A percentile compares a stretch with the other conserved stretches of the same genome.
Conservation (phyloP, 306 rosid species). For the Prunus padus region DNA sequence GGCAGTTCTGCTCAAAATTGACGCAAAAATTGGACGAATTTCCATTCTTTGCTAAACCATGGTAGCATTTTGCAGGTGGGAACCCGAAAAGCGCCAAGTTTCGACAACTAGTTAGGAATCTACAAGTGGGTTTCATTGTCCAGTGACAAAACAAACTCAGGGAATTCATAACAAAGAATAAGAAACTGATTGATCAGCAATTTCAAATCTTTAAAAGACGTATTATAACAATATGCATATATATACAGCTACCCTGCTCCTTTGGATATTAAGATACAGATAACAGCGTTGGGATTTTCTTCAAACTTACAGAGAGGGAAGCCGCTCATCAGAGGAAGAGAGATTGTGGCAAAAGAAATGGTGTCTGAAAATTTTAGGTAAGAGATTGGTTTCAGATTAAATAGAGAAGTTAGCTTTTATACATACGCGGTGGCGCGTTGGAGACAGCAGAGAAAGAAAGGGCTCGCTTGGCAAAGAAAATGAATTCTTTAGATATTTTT, state of each 20-base stretch:
- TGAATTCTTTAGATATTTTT: not conserved
- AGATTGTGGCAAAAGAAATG: slow-evolving; percentile 1
- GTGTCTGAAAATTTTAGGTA: slow-evolving; percentile 3
- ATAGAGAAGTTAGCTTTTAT: not conserved
- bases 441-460: not conserved
- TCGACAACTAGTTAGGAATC: slow-evolving; percentile 45
- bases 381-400: not conserved
- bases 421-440: not conserved
- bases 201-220: not conserved
- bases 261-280: not conserved
- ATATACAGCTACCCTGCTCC: not conserved
- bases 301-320: slow-evolving; percentile 23
- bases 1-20: slow-evolving; percentile 32
- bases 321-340: slow-evolving; percentile 10
- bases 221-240: slow-evolving; percentile 9
- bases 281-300: slow-evolving; percentile 1
- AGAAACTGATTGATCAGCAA: slow-evolving; percentile 13
- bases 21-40: slow-evolving; percentile 22
- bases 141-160: slow-evolving; percentile 41
- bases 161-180: slow-evolving; percentile 38
- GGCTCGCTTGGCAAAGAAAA: slow-evolving; percentile 3
- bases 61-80: slow-evolving; percentile 34
- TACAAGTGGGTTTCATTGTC: slow-evolving; percentile 64
- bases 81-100: slow-evolving; percentile 41
- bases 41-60: slow-evolving; percentile 15